Percentiles rank a stretch among this genome's conserved stretches.
These are phyloP conservation scores for Scenedesmus sp. DNA, from an alignment of 163 green algal species.

Conservation along the genomic window DNA sequence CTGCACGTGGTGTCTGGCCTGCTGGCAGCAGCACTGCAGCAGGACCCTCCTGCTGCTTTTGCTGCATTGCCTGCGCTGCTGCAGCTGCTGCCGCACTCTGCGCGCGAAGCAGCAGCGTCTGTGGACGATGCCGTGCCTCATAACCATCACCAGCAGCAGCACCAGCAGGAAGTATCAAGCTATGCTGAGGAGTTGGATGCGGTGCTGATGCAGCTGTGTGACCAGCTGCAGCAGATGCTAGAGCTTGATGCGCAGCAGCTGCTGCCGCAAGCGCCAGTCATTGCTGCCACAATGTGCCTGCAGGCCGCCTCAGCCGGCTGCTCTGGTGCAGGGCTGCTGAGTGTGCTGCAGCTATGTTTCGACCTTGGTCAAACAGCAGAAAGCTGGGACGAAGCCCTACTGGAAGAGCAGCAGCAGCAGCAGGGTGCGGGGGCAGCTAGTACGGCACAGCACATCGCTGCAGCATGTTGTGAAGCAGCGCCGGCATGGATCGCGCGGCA, in stretches of 20 bases:
- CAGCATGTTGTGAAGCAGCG: neutral
- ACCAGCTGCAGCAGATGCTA: neutral
- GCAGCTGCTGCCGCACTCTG: constrained; percentile 10
- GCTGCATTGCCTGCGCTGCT: constrained; percentile 36
- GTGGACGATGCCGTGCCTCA: neutral
- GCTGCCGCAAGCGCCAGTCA: neutral
- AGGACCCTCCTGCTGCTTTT: constrained; percentile 34
- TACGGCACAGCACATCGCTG: neutral
- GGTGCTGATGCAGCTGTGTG: constrained; percentile 32
- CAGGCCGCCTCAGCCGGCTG: neutral
- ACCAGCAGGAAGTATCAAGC: neutral
- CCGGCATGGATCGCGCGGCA: neutral
- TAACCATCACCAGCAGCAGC: neutral
- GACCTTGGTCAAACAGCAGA: neutral
- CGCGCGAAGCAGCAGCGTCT: neutral
- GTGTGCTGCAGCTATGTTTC: neutral
- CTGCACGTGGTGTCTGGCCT: neutral
- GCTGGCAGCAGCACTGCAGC: constrained; percentile 19
- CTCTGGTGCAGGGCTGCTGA: neutral
- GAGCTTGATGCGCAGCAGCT: constrained; percentile 3
- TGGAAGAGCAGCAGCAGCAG: neutral
- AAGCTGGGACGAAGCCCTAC: neutral
- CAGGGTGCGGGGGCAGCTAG: neutral
- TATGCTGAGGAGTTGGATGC: neutral
- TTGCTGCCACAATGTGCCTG: neutral